Evolutionary conservation across 495 filamentous ascomycete genomes (phyloP).

Genomic region (Lasiosphaeris hirsuta): DNA sequence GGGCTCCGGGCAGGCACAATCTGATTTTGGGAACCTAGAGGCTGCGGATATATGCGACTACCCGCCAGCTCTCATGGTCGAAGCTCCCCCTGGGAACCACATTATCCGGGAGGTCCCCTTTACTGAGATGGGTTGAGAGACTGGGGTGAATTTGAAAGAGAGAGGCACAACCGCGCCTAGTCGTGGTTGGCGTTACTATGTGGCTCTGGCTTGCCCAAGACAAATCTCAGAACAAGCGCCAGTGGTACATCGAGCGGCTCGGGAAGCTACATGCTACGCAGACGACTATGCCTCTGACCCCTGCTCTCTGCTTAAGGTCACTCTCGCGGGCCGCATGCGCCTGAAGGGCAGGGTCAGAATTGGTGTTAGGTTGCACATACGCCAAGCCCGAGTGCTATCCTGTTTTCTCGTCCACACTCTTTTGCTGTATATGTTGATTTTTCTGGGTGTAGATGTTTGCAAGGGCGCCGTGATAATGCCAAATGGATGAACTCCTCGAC

Average conservation of each 20-base stretch:
- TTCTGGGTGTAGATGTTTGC: too few species aligned
- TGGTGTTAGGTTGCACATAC: not conserved
- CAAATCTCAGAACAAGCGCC: slow-evolving; percentile 14
- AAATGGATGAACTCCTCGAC: too few species aligned
- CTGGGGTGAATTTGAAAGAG: not conserved
- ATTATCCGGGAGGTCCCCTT: slow-evolving; percentile 12
- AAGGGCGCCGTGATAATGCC: too few species aligned
- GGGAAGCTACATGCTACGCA: slow-evolving; percentile 11
- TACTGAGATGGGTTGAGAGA: not conserved
- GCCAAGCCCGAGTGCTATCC: not conserved
- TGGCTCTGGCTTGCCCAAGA: slow-evolving; percentile 8
- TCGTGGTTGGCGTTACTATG: slow-evolving; percentile 1
- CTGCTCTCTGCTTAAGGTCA: not conserved
- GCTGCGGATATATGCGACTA: slow-evolving; percentile 23
- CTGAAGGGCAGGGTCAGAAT: not conserved
- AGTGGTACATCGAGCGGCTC: slow-evolving; percentile 12
- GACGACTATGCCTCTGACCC: not conserved
- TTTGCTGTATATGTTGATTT: too few species aligned
- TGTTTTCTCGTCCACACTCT: not conserved
- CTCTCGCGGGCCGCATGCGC: not conserved
- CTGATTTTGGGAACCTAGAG: slow-evolving; percentile 10
- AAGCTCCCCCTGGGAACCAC: not conserved
- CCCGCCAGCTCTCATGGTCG: slow-evolving; percentile 15
- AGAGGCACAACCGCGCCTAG: too few species aligned
- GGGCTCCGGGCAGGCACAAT: not conserved